A percentile compares a stretch with the other conserved stretches of the same genome.
Evolutionary conservation across 2,329 filamentous ascomycete species (phyloP).

Genomic region (Aspergillus brasiliensis): DNA sequence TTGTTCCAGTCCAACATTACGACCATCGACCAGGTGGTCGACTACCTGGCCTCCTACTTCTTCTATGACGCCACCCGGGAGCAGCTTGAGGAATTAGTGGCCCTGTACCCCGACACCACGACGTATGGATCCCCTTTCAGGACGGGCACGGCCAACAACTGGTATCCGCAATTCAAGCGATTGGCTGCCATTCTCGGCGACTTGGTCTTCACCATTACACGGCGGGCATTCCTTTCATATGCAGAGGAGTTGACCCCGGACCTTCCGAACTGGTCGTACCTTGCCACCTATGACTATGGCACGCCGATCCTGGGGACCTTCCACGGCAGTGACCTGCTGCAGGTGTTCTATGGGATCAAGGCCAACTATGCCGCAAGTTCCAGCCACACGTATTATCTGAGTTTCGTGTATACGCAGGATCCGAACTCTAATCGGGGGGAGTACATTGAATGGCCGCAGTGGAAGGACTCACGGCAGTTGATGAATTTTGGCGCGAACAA

Average conservation of each 20-base stretch:
- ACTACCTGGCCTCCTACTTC: conserved; percentile 63
- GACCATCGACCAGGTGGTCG: conserved; percentile 58
- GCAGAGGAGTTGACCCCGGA: conserved; percentile 53
- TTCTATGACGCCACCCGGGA: conserved; percentile 59
- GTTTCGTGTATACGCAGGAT: conserved; percentile 70
- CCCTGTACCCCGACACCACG: conserved; percentile 61
- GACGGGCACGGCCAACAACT: conserved; percentile 67
- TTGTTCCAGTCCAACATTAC: conserved; percentile 71
- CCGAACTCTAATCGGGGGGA: conserved; percentile 60
- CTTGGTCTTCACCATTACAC: conserved; percentile 70
- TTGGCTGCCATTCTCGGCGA: conserved; percentile 76
- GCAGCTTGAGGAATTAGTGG: conserved; percentile 60
- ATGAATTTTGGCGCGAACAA: conserved; percentile 49
- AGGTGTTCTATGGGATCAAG: conserved; percentile 67
- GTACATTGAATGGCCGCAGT: conserved; percentile 57
- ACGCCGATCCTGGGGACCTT: conserved; percentile 75
- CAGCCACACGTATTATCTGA: conserved; percentile 70
- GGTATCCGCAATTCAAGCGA: conserved; percentile 77
- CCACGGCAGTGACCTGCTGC: conserved; percentile 69
- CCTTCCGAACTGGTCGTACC: conserved; percentile 73
- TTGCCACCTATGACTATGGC: conserved; percentile 70
- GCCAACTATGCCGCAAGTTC: conserved; percentile 63
- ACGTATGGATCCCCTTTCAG: conserved; percentile 70
- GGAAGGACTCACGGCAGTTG: conserved; percentile 54
- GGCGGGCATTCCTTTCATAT: conserved; percentile 63